Evolutionary conservation across 257 asterid genomes (phyloP).

Genomic region (Ophiorrhiza pumila): DNA sequence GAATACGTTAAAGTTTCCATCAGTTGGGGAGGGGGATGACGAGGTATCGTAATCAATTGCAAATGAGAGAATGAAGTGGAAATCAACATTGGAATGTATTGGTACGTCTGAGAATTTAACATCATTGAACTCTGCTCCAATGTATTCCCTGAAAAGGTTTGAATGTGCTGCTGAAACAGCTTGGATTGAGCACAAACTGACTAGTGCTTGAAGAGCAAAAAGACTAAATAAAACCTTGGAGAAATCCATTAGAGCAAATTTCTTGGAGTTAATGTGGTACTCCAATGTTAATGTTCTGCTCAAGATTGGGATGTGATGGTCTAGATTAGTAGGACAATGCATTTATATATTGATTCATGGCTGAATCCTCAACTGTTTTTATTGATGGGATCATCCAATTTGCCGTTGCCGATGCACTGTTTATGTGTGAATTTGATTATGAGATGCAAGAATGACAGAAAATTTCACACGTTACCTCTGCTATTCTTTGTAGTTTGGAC

Average conservation of each 20-base stretch:
- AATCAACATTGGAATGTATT: conserved; percentile 50
- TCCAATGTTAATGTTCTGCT: not conserved
- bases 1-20: conserved; percentile 60
- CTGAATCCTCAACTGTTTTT: not conserved
- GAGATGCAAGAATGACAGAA: not conserved
- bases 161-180: conserved; percentile 38
- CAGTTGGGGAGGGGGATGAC: conserved; percentile 52
- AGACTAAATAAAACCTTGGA: conserved; percentile 17
- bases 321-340: not conserved
- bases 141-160: conserved; percentile 59
- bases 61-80: conserved; percentile 84
- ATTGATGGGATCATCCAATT: not conserved
- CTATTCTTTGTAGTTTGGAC: too few species aligned
- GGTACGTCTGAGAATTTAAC: conserved; percentile 68
- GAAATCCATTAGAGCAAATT: conserved; percentile 27
- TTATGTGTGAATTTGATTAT: not conserved
- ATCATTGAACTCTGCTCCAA: conserved; percentile 70
- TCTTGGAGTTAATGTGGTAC: not conserved
- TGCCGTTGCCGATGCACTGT: conserved; percentile 4
- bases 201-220: conserved; percentile 23
- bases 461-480: not conserved
- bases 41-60: conserved; percentile 75
- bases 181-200: conserved; percentile 5
- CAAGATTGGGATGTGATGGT: not conserved
- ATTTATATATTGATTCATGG: conserved; percentile 5